A percentile compares a stretch with the other conserved stretches of the same genome.
These are phyloP conservation scores for Microcyclospora tardicrescens DNA, from an alignment of 2,329 filamentous ascomycete genomes.

Conservation along the genomic window DNA sequence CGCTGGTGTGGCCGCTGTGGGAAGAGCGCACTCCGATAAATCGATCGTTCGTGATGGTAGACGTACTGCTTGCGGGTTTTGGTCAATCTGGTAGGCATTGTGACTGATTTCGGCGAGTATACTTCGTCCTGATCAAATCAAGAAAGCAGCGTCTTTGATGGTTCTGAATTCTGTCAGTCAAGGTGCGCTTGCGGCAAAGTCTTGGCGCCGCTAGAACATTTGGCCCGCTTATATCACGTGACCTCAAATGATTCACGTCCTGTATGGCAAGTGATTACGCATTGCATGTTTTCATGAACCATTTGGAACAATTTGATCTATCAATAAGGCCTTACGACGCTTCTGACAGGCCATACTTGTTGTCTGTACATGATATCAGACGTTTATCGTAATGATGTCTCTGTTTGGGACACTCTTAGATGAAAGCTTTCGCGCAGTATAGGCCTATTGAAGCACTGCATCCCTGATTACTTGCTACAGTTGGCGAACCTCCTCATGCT, in stretches of 20 bases:
- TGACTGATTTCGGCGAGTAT: slow-evolving; percentile 24
- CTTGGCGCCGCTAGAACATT: neutral
- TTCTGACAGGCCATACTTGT: no score
- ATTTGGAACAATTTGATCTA: no score
- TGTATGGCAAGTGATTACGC: no score
- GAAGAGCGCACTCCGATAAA: neutral
- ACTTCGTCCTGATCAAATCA: neutral
- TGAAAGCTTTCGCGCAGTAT: no score
- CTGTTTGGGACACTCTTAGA: no score
- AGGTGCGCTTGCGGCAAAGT: neutral
- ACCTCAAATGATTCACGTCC: no score
- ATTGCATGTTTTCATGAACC: no score
- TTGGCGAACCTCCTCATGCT: neutral
- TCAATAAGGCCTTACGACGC: no score
- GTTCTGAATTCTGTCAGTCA: neutral
- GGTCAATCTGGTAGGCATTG: slow-evolving; percentile 61
- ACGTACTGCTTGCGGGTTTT: slow-evolving; percentile 71
- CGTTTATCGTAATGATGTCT: no score
- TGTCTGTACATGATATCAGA: no score
- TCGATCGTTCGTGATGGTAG: slow-evolving; percentile 7
- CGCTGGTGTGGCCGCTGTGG: neutral
- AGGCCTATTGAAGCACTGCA: neutral
- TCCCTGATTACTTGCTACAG: neutral
- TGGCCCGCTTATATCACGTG: neutral
- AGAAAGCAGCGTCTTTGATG: neutral